phyloP scores from a whole-genome alignment of 768 basidiomycete species.

The Daedaleopsis nitida region DNA sequence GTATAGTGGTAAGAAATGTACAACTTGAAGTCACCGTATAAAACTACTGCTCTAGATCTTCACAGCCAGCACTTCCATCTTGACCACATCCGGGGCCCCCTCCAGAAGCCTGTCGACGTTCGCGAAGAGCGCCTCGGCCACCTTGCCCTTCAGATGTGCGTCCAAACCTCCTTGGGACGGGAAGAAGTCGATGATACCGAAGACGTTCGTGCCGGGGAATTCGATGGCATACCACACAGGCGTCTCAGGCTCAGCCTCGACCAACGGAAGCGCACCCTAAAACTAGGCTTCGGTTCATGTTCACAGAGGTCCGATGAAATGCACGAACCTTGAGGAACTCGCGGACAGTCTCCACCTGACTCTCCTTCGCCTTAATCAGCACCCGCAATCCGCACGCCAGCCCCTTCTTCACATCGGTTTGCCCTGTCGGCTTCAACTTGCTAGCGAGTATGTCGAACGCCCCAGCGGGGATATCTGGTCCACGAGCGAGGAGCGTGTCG shows the following conservation, averaged over 20 bases:
- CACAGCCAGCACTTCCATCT: constrained; percentile 38
- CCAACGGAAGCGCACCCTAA: constrained; percentile 36
- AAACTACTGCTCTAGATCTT: constrained; percentile 18
- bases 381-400: constrained; percentile 36
- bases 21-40: not conserved
- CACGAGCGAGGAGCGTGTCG: constrained; percentile 29
- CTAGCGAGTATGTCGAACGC: constrained; percentile 35
- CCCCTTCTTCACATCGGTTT: constrained; percentile 27
- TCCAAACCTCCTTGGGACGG: constrained; percentile 33
- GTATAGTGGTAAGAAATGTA: no score
- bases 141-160: constrained; percentile 38
- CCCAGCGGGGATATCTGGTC: constrained; percentile 29
- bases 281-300: not conserved
- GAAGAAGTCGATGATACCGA: constrained; percentile 43
- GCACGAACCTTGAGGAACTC: constrained; percentile 39
- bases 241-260: constrained; percentile 38
- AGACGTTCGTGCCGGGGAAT: constrained; percentile 37
- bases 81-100: constrained; percentile 33
- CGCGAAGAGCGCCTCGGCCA: constrained; percentile 37
- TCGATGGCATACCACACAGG: constrained; percentile 42
- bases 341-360: constrained; percentile 36
- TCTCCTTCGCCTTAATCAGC: constrained; percentile 38
- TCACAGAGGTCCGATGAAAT: constrained; percentile 1
- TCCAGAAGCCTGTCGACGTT: constrained; percentile 35
- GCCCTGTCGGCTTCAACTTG: constrained; percentile 27